These are phyloP conservation scores for cucumber (Cucumis sativus) DNA, from an alignment of 306 rosid species.

Conservation along the genomic window DNA sequence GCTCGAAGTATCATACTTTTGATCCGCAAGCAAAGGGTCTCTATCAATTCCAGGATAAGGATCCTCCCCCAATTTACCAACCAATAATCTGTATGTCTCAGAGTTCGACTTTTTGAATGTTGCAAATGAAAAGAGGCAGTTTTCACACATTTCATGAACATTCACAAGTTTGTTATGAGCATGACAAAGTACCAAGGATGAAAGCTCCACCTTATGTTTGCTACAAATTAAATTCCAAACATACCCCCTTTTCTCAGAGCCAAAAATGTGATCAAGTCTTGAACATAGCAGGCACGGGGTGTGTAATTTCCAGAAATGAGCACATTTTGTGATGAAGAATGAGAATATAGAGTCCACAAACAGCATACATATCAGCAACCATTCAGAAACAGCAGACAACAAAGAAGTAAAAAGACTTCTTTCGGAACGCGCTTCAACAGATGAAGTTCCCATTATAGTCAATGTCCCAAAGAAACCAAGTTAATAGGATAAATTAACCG, in stretches of 20 bases:
- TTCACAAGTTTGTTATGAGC: slow-evolving; percentile 68
- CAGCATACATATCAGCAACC: slow-evolving; percentile 63
- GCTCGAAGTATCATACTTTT: not conserved
- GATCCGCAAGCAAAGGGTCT: slow-evolving; percentile 37
- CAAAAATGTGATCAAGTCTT: slow-evolving; percentile 79
- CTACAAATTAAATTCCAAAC: slow-evolving; percentile 57
- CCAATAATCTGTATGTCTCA: slow-evolving; percentile 44
- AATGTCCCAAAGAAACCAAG: slow-evolving; percentile 17
- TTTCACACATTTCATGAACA: slow-evolving; percentile 64
- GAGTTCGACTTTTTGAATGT: slow-evolving; percentile 38
- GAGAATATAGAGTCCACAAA: slow-evolving; percentile 52
- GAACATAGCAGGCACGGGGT: slow-evolving; percentile 79
- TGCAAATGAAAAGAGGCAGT: slow-evolving; percentile 62
- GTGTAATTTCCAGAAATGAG: slow-evolving; percentile 47
- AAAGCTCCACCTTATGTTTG: slow-evolving; percentile 60
- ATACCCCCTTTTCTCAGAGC: slow-evolving; percentile 44
- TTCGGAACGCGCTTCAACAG: slow-evolving; percentile 17
- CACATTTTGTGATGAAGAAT: slow-evolving; percentile 54
- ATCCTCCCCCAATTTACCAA: slow-evolving; percentile 47
- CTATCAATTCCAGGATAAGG: slow-evolving; percentile 26
- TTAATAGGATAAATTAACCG: slow-evolving; percentile 11
- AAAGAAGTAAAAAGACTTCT: slow-evolving; percentile 21
- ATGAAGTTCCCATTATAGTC: slow-evolving; percentile 27
- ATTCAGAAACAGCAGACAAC: slow-evolving; percentile 64
- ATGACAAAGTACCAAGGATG: slow-evolving; percentile 53